Base-by-base conservation (phyloP, 345 rosid species). In the Acer campestre region DNA sequence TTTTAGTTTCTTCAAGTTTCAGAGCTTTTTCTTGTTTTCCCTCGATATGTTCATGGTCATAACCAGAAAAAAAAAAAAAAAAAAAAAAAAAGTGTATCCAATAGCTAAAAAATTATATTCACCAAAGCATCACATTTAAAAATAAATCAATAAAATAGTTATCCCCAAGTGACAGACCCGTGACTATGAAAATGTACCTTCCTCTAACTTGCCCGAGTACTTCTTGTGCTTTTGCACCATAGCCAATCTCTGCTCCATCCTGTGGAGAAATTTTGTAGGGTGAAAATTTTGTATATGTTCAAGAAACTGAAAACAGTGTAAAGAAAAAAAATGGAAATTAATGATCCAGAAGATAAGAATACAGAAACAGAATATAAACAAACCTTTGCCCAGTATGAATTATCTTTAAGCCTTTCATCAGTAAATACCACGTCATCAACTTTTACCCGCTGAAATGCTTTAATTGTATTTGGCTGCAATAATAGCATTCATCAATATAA, bases 311-410 rank as follows among this genome's bases (percentile, higher is more conserved):
- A 18, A 48, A n/a, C 10, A 59, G 63, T 2, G 63, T 7, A 9
- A 7, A 59, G 10, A n/a, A 17, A 29, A 27, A 59, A 59, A 59
- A 59, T 20, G 63, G 58, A 53, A 53, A 16, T 14, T 20, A 59
- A 49, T 5, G 8, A 53, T 31, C 14, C 18, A 74, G 42, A 67
- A 56, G 44, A 0, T 12, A 71, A 61, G 61, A 66, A 65, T 9
- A 12, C 17, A 63, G n/a, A 66, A 62, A 53, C 53, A 29, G 64
- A 42, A 72, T 40, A 40, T 38, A 22, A 27, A 25, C 23, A 16
- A 53, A 96, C 99, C 99, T 92, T 92, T 53, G 95, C 97, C 97
- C 92, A 89, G 75, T 94, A 96, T 2, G 99, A 96, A 84, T 96
- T 94, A 81, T 94, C 97, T 81, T 91, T 86, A 62, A 96, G 98